phyloP scores from a whole-genome alignment of 78 protist species.

The Dictyostelium purpureum region DNA sequence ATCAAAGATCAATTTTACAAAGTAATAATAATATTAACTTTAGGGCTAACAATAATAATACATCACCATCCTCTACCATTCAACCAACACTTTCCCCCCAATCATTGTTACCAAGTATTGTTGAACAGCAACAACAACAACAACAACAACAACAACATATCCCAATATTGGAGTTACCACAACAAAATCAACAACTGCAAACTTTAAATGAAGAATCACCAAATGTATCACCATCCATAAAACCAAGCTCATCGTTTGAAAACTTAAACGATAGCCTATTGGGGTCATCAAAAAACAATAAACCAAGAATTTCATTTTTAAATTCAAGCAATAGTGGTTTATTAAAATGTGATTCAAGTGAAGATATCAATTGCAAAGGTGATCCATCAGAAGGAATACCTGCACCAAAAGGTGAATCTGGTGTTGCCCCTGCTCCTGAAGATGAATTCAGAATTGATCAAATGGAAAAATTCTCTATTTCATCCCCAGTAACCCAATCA shows the following conservation, averaged over 20 bases:
- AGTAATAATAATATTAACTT: no score
- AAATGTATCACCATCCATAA: neutral
- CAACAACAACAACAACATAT: neutral
- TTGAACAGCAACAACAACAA: neutral
- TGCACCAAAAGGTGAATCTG: neutral
- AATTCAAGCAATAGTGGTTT: neutral
- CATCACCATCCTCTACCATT: no score
- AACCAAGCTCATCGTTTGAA: no score
- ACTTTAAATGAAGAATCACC: neutral
- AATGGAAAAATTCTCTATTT: neutral
- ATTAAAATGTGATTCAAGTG: neutral
- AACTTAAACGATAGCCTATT: no score
- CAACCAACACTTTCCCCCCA: neutral
- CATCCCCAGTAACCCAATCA: neutral
- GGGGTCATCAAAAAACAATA: no score
- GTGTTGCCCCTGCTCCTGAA: neutral
- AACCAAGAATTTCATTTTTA: neutral
- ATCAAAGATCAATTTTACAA: neutral
- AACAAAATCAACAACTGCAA: neutral
- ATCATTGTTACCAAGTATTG: neutral
- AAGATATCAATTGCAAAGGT: neutral
- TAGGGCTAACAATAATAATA: no score
- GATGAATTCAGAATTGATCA: neutral
- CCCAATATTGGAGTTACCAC: neutral
- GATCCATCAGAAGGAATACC: slow-evolving; percentile 6